Base-by-base conservation (phyloP, 2,329 filamentous ascomycete genomes). In the Pezicula rhizophila region DNA sequence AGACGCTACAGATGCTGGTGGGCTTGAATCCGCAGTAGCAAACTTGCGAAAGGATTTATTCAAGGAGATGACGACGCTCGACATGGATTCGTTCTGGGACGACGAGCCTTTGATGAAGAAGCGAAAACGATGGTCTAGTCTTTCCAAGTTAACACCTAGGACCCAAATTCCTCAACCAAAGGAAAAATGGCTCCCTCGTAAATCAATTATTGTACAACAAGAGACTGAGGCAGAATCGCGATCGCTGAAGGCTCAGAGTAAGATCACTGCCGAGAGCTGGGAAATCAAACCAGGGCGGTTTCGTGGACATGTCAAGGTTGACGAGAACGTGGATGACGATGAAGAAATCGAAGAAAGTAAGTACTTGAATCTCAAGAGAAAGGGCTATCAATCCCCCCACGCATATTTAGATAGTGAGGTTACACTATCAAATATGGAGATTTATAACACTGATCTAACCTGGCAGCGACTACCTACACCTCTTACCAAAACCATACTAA, bases 281-380 rank as follows among this genome's bases (percentile, higher is more conserved):
- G 58, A 60, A 41, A 25, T 49, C 2, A 46, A 18, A 5, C 39
- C 44, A 11, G 58, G 57, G 5, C 53, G 48, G 4, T 26, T 60
- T 23, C 40, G 56, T 11, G 53, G 48, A 4, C 31, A 23, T 6
- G 33, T 54, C n/a, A 26, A 40, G 39, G 20, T 28, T 2, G 25
- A 14, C 3, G 26, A 17, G 11, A 15, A 15, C 12, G 14, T 20
- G 3, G 44, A 52, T 2, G 52, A 55, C 26, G 52, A 57, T 20
- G 48, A 48, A 0, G 50, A 57, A 8, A 18, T 44, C 0, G 52
- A 54, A 26, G 56, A 60, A 35, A 60, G 58, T 60, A 52, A 48
- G 52, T 55, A 31, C 28, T 10, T 12, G 4, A 3, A 31, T 7
- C 11, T 31, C 28, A 12, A 7, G 28, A 31, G 8, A 3, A 23